Base-by-base conservation (phyloP, 768 basidiomycete species). In the Terana coerulea region DNA sequence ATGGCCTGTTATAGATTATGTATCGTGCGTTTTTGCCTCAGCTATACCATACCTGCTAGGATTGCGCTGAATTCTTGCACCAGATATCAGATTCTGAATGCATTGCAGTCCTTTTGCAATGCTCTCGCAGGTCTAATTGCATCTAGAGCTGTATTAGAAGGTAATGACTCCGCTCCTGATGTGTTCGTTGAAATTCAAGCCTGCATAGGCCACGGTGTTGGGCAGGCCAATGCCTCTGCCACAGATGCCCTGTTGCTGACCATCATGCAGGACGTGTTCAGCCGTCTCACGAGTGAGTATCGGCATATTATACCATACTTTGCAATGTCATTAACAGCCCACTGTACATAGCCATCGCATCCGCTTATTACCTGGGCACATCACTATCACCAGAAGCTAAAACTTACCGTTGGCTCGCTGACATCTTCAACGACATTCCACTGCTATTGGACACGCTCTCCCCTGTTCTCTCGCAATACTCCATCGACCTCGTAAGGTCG, bases 311-410 rank as follows among this genome's bases (percentile, higher is more conserved):
- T n/a, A n/a, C n/a, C n/a, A n/a, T n/a, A n/a, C n/a, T n/a, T n/a
- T n/a, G n/a, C n/a, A n/a, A n/a, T n/a, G n/a, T n/a, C n/a, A n/a
- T n/a, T n/a, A n/a, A n/a, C n/a, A n/a, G n/a, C n/a, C 21, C 29
- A 26, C 28, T 29, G 22, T 7, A 33, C 12, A 6, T 53, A 86
- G 86, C 86, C 7, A 86, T 88, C 39, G 55, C 79, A 6, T 78
- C 73, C 3, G 86, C 80, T 1, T 83, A 84, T 60, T 69, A 74
- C 35, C 67, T 86, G 17, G 84, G 86, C 2, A 80, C 84, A 0
- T 80, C 78, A 0, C 74, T 88, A 3, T 80, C 75, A 28, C 82
- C 86, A 3, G 85, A 88, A 67, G 82, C 83, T 1, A 88, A 87
- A 63, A 80, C 73, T 0, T 88, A 84, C 56, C 78, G 85, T 12